Evolutionary conservation across 805 yeast genomes (phyloP), one percentile per base, ranked within the genome.

Genomic region (Metschnikowia kunwiensis): DNA sequence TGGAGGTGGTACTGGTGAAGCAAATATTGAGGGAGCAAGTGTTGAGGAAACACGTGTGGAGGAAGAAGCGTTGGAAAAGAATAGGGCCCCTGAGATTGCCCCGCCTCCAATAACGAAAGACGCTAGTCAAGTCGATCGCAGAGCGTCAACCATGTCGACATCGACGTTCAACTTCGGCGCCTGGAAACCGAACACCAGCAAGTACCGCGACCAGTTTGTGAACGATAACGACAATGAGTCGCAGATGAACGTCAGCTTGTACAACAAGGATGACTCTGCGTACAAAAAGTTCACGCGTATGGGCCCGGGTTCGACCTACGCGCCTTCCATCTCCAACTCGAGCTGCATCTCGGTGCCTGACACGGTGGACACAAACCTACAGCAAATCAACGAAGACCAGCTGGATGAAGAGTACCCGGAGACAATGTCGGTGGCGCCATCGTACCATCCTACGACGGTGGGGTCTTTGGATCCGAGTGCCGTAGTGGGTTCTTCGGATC

Each of bases 131-230:
- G 17, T 56, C 4, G 27, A 47, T 4, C 53, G 70, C 39, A 46
- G 69, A 34, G 60, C 46, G 8, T 65, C 72, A 1, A 57, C 68
- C 7, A 53, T 57, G 53, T 40, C 46, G 16, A 39, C 32, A 7
- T 34, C 33, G n/a, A 67, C 66, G 2, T 55, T 75, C 27, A 71
- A 65, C 38, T 60, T 75, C 60, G 80, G 79, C 2, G 60, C 60
- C 18, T 78, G 85, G 84, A 71, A 68, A 50, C 83, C 83, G 2
- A 74, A 78, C 47, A 77, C 82, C 7, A 63, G 60, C 21, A 61
- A 60, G 25, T 73, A 54, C 50, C 58, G 79, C 34, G 77, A 72
- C 40, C 69, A 68, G 34, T 74, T 74, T 38, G 72, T 74, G 27
- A 60, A 57, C 43, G 72, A 64, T 34, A 62, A 62, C 28, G 72